Percentiles rank a stretch among this genome's conserved stretches.
These are phyloP conservation scores for Geotrichum armillariae DNA, from an alignment of 1,139 yeast genomes.

Conservation along the genomic window DNA sequence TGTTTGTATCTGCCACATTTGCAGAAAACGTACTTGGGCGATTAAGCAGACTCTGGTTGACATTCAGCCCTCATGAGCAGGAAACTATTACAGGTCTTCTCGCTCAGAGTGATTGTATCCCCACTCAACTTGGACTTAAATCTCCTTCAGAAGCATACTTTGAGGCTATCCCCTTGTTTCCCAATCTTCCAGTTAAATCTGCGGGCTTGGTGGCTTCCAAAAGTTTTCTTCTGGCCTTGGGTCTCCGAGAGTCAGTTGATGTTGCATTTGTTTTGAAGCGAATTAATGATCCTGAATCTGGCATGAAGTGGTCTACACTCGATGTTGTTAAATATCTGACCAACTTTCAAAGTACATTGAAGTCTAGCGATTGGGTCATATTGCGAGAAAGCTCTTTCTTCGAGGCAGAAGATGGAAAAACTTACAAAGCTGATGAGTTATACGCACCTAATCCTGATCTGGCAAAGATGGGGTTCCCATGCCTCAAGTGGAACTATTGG, in stretches of 20 bases:
- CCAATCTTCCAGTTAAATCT: slow-evolving; percentile 41
- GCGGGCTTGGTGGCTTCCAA: slow-evolving; percentile 32
- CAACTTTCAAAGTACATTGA: slow-evolving; percentile 32
- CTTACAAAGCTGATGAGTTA: slow-evolving; percentile 31
- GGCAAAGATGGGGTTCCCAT: slow-evolving; percentile 34
- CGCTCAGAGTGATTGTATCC: slow-evolving; percentile 35
- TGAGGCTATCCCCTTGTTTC: slow-evolving; percentile 39
- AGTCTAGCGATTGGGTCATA: slow-evolving; percentile 36
- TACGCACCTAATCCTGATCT: slow-evolving; percentile 38
- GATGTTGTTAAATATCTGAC: slow-evolving; percentile 42
- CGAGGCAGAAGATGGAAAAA: slow-evolving; percentile 26
- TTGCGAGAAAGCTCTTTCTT: slow-evolving; percentile 36
- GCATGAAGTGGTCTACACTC: slow-evolving; percentile 39
- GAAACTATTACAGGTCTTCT: slow-evolving; percentile 27
- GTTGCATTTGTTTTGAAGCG: slow-evolving; percentile 42
- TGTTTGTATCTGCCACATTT: slow-evolving; percentile 31
- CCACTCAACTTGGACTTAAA: slow-evolving; percentile 43
- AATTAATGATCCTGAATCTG: slow-evolving; percentile 33
- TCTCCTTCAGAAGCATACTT: slow-evolving; percentile 40
- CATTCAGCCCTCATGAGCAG: slow-evolving; percentile 24
- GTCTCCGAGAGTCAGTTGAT: slow-evolving; percentile 44
- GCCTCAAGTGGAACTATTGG: slow-evolving; percentile 39
- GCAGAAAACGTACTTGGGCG: slow-evolving; percentile 33
- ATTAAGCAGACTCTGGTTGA: slow-evolving; percentile 34
- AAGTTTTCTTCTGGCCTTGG: slow-evolving; percentile 37